phyloP scores from a whole-genome alignment of 768 basidiomycete species.

The Galerina marginata region DNA sequence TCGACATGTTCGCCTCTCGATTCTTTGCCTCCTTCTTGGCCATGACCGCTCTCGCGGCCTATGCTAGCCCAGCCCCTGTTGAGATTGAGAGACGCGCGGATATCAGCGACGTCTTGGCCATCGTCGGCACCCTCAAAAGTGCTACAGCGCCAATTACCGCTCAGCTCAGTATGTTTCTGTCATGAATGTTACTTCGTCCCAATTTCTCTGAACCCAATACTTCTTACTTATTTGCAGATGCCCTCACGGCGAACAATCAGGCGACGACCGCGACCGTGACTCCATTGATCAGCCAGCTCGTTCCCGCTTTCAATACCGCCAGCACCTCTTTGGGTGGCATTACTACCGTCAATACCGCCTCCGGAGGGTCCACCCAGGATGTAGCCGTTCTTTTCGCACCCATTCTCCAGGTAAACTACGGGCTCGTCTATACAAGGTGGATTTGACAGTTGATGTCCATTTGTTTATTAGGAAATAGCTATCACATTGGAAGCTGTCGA shows the following conservation, averaged over 20 bases:
- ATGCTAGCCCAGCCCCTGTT: not conserved
- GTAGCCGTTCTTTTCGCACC: constrained; percentile 9
- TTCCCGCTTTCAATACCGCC: constrained; percentile 7
- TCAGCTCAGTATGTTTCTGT: constrained; percentile 3
- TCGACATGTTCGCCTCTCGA: constrained; percentile 9
- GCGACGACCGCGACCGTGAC: constrained; percentile 1
- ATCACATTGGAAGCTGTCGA: constrained; percentile 4
- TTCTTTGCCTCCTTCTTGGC: constrained; percentile 6
- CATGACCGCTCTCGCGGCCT: constrained; percentile 1
- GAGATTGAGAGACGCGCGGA: constrained; percentile 3
- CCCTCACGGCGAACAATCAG: not conserved
- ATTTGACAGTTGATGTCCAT: not conserved
- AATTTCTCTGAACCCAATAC: no score
- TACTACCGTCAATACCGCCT: constrained; percentile 2
- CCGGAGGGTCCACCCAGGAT: constrained; percentile 6
- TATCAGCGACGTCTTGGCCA: constrained; percentile 3
- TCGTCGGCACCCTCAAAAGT: not conserved
- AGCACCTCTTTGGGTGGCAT: constrained; percentile 1
- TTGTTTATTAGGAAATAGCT: constrained; percentile 1
- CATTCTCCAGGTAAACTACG: not conserved
- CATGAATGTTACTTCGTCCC: no score
- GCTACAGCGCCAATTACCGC: not conserved
- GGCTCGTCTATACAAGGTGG: no score
- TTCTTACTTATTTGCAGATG: not conserved
- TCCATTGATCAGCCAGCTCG: constrained; percentile 3